phyloP scores from a whole-genome alignment of 2,329 filamentous ascomycete genomes.

The Penicillium hesseltinei region DNA sequence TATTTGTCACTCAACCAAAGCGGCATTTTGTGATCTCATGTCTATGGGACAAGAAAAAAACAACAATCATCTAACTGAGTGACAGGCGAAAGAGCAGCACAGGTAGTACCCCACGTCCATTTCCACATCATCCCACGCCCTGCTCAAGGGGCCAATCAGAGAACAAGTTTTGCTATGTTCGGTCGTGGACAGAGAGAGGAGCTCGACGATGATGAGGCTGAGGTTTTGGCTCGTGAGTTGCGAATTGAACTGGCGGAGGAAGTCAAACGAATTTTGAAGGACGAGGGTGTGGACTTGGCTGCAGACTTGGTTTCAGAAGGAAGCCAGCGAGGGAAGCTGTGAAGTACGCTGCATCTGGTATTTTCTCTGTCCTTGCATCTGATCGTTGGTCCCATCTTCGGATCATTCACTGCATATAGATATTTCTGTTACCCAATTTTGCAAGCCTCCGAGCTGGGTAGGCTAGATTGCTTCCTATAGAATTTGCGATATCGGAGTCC shows the following conservation, averaged over 20 bases:
- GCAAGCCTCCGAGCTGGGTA: neutral
- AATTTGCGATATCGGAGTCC: neutral
- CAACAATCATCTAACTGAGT: neutral
- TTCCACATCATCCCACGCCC: constrained; percentile 92
- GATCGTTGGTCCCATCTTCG: neutral
- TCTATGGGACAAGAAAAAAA: neutral
- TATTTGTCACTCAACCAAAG: neutral
- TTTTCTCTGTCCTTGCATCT: neutral
- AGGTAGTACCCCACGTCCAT: constrained; percentile 90
- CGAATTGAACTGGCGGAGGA: constrained; percentile 40
- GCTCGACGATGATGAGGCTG: constrained; percentile 48
- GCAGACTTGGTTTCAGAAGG: constrained; percentile 5
- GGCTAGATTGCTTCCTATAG: neutral
- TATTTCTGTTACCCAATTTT: neutral
- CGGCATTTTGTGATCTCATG: neutral
- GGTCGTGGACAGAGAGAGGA: constrained; percentile 48
- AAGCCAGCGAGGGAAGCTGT: constrained; percentile 24
- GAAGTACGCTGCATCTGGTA: constrained; percentile 1
- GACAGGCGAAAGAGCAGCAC: constrained; percentile 73
- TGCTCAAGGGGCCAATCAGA: constrained; percentile 29
- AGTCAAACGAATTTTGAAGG: constrained; percentile 34
- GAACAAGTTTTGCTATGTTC: constrained; percentile 45
- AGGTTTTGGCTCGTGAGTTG: constrained; percentile 37
- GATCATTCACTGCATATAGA: neutral
- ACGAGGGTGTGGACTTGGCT: constrained; percentile 39